A percentile compares a stretch with the other conserved stretches of the same genome.
These are phyloP conservation scores for Diplodia scrobiculata DNA, from an alignment of 2,329 filamentous ascomycete species.

Conservation along the genomic window DNA sequence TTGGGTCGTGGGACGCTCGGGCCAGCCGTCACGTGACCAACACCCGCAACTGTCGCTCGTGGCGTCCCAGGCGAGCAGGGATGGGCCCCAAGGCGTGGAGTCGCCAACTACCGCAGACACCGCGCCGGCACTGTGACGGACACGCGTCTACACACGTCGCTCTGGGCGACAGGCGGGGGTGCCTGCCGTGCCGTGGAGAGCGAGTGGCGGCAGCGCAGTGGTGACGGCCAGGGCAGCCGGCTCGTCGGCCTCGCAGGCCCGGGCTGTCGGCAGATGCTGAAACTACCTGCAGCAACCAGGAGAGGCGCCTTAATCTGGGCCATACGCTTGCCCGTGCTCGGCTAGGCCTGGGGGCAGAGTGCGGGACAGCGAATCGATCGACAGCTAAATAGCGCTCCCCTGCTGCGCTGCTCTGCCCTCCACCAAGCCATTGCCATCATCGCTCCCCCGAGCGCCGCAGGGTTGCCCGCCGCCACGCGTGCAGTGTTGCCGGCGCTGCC, in stretches of 20 bases:
- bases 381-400: conserved; percentile 19
- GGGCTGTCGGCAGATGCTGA: conserved; percentile 23
- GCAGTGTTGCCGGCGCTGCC: background rate
- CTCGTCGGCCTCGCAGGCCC: background rate
- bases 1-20: background rate
- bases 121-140: background rate
- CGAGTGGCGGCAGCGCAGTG: background rate
- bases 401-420: background rate
- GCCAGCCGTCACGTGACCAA: background rate
- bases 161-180: background rate
- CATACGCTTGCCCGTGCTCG: conserved; percentile 13
- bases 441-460: background rate
- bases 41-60: conserved; percentile 5
- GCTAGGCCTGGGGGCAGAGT: conserved; percentile 15
- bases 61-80: background rate
- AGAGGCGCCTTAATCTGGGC: conserved; percentile 14
- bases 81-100: background rate
- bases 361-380: conserved; percentile 21
- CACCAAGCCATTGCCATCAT: background rate
- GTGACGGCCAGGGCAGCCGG: background rate
- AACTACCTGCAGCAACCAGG: conserved; percentile 19
- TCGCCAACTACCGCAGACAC: background rate
- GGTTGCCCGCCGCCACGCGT: conserved; percentile 14
- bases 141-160: background rate
- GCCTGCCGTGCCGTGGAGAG: background rate